These are phyloP conservation scores for Metarhizium robertsii DNA, from an alignment of 2,329 filamentous ascomycete genomes.

Conservation along the genomic window DNA sequence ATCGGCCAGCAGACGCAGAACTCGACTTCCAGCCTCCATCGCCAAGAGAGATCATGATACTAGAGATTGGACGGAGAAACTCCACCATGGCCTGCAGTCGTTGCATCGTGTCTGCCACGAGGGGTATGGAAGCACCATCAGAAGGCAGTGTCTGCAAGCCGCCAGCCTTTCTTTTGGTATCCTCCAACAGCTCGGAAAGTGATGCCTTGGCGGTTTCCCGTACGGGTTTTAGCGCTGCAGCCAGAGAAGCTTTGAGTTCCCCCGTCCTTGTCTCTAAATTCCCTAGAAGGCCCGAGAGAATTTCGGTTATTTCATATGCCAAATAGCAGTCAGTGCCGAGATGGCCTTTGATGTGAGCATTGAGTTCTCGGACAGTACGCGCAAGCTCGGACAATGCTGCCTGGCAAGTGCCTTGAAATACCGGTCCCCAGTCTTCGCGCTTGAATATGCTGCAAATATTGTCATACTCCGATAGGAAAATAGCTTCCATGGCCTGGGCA, in stretches of 20 bases:
- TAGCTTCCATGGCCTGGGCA: constrained; percentile 74
- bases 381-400: constrained; percentile 71
- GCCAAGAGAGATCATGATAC: constrained; percentile 83
- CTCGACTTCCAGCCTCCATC: constrained; percentile 78
- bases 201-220: constrained; percentile 87
- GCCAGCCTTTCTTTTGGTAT: constrained; percentile 63
- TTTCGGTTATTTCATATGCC: constrained; percentile 89
- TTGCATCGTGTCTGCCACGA: constrained; percentile 78
- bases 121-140: constrained; percentile 68
- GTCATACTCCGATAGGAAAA: constrained; percentile 82
- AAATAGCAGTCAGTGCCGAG: constrained; percentile 87
- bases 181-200: constrained; percentile 72
- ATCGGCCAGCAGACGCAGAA: constrained; percentile 39
- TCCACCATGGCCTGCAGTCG: constrained; percentile 79
- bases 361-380: constrained; percentile 79
- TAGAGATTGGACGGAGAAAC: constrained; percentile 77
- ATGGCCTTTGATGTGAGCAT: constrained; percentile 79
- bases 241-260: constrained; percentile 73
- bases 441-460: constrained; percentile 83
- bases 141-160: constrained; percentile 58
- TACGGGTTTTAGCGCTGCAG: constrained; percentile 79
- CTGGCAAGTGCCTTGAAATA: constrained; percentile 73
- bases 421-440: constrained; percentile 71
- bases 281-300: constrained; percentile 70
- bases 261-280: constrained; percentile 75